Evolutionary conservation across 1,284 basidiomycete species (phyloP), one percentile per base, ranked within the genome.

Genomic region (Coniferiporia sulphurascens): DNA sequence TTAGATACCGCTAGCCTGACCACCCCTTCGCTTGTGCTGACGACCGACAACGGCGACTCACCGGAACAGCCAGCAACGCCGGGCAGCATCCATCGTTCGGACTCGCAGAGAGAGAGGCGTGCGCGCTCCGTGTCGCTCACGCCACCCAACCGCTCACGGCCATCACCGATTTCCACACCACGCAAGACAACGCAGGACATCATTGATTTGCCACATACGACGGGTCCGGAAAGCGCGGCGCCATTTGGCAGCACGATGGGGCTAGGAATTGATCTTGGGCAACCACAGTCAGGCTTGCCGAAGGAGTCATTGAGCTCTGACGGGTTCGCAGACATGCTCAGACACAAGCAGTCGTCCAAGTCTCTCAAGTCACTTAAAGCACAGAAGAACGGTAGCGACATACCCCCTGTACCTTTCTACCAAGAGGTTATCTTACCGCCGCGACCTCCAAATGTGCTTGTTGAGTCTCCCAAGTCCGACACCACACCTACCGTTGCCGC

Each of bases 391-490:
- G 34, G 48, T 21, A 44, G 36, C 4, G 44, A 17, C 8, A 35
- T 58, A 19, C 52, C 36, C 21, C 45, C 59, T 32, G 41, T 65
- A 66, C 38, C 65, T 70, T 19, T 69, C 65, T n/a, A 62, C 7
- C 55, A 56, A 34, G 50, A 53, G 22, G 50, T 38, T 34, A 44
- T 50, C 15, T 21, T 44, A 27, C 35, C 55, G 21, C 27, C 27
- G 9, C 56, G 56, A 22, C 19, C 54, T 7, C 38, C 22, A 50
- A 32, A 49, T 52, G 70, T 68, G 0, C 72, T 84, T 52, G 73
- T 80, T 48, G 82, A 84, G 60, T 81, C 82, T 8, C 82, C 84
- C 3, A 61, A 36, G 15, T 61, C 59, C 19, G 80, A 78, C 4
- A 67, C 72, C 9, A 58, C 73, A 32, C 62, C 49, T 9, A 62